Conservation (phyloP, 176 grass and related monocot species). For the Rhipidocladum racemiflorum region DNA sequence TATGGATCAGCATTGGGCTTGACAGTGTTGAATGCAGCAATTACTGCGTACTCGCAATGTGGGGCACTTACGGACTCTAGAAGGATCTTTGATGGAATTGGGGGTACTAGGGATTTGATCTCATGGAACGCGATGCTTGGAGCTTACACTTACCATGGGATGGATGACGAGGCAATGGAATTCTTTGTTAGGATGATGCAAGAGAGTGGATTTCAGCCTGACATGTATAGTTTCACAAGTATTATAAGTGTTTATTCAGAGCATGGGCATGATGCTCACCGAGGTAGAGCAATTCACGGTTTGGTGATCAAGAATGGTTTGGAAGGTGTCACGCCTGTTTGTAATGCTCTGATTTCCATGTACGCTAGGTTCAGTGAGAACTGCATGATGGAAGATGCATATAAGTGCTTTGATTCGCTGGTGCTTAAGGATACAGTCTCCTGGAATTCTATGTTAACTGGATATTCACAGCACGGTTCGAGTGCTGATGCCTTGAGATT, state of each 20-base stretch:
- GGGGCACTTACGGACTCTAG: constrained; percentile 27
- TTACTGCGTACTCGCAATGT: constrained; percentile 50
- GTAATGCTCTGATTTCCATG: constrained; percentile 61
- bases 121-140: constrained; percentile 74
- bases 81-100: constrained; percentile 58
- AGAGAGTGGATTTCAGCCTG: constrained; percentile 21
- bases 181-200: constrained; percentile 53
- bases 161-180: constrained; percentile 5
- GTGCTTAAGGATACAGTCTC: constrained; percentile 46
- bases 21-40: constrained; percentile 51
- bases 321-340: constrained; percentile 39
- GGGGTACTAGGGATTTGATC: constrained; percentile 46
- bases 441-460: constrained; percentile 69
- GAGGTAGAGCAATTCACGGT: constrained; percentile 43
- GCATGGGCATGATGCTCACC: not conserved
- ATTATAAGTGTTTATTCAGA: constrained; percentile 43
- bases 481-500: constrained; percentile 51
- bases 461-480: constrained; percentile 50
- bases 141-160: constrained; percentile 40
- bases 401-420: constrained; percentile 43
- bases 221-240: constrained; percentile 71
- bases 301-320: constrained; percentile 46
- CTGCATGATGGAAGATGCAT: constrained; percentile 56
- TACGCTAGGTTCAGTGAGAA: constrained; percentile 37
- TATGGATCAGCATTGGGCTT: constrained; percentile 23